phyloP scores from a whole-genome alignment of 2,329 filamentous ascomycete genomes.

The Ascochyta pisi region DNA sequence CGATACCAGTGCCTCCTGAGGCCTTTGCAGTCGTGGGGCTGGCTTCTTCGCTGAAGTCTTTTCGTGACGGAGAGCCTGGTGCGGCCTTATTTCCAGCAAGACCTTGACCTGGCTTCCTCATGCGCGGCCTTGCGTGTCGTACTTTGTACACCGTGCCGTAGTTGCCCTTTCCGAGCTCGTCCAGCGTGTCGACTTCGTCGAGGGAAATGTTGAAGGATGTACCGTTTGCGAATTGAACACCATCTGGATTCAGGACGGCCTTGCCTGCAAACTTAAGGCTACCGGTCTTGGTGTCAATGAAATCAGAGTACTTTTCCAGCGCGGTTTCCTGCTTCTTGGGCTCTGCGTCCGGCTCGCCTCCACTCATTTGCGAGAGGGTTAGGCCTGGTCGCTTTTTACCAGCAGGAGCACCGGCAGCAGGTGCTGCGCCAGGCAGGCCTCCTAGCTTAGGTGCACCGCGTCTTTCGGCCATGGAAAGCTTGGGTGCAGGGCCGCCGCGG shows the following conservation, averaged over 20 bases:
- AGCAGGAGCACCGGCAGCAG: conserved; percentile 37
- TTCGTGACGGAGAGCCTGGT: conserved; percentile 45
- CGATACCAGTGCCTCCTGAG: conserved; percentile 69
- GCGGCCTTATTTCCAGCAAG: conserved; percentile 63
- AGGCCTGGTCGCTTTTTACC: conserved; percentile 53
- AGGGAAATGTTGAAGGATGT: conserved; percentile 92
- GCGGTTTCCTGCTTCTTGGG: conserved; percentile 49
- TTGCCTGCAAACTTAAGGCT: conserved; percentile 93
- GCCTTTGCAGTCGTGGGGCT: conserved; percentile 47
- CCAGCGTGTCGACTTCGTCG: conserved; percentile 91
- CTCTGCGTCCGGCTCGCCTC: conserved; percentile 26
- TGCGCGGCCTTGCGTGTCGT: conserved; percentile 75
- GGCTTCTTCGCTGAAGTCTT: conserved; percentile 39
- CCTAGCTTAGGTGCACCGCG: conserved; percentile 52
- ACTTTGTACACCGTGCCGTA: conserved; percentile 99
- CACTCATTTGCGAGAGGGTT: conserved; percentile 54
- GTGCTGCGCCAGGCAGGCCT: conserved; percentile 53
- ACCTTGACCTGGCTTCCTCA: conserved; percentile 66
- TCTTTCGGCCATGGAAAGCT: conserved; percentile 70
- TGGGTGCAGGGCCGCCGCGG: conserved; percentile 54
- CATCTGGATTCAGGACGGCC: conserved; percentile 84
- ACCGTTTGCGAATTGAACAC: conserved; percentile 91
- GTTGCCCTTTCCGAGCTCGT: conserved; percentile 96
- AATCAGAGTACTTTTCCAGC: conserved; percentile 76
- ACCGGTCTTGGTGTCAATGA: conserved; percentile 89